Conservation (phyloP, 805 yeast genomes). For the Cyberlindnera euphorbiae region DNA sequence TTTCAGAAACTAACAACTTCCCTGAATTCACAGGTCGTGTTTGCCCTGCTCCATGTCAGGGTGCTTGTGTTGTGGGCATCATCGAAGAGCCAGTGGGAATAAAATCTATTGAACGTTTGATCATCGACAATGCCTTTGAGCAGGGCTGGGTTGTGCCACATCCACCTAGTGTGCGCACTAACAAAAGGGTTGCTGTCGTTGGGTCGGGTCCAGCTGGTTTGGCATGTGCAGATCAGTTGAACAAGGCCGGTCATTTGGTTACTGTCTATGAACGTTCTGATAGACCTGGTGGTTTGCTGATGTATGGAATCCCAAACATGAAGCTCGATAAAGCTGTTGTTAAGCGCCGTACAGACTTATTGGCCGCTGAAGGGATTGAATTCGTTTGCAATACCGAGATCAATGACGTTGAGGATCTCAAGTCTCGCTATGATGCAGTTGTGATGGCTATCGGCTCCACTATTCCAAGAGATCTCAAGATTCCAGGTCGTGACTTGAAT, state of each 20-base stretch:
- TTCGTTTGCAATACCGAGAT: constrained; percentile 74
- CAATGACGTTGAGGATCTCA: constrained; percentile 77
- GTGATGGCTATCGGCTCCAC: constrained; percentile 92
- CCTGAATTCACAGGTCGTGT: constrained; percentile 98
- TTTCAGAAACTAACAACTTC: constrained; percentile 95
- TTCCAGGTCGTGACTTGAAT: constrained; percentile 88
- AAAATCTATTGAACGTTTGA: constrained; percentile 92
- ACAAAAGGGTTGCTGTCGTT: constrained; percentile 76
- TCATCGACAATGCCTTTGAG: constrained; percentile 92
- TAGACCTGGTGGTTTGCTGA: constrained; percentile 92
- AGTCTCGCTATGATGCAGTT: constrained; percentile 70
- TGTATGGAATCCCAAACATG: constrained; percentile 99
- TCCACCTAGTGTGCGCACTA: constrained; percentile 78
- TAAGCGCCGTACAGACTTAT: constrained; percentile 85
- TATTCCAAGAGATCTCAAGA: constrained; percentile 89
- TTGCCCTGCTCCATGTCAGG: constrained; percentile 99
- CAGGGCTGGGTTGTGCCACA: constrained; percentile 93
- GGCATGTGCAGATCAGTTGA: constrained; percentile 95
- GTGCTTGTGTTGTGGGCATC: constrained; percentile 91
- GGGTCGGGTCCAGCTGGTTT: constrained; percentile 98
- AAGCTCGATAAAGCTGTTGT: constrained; percentile 91
- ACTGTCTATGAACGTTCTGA: constrained; percentile 92
- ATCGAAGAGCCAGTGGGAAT: constrained; percentile 95
- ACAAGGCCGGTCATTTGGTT: constrained; percentile 91
- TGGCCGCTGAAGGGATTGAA: constrained; percentile 84